phyloP scores from a whole-genome alignment of 371 early-diverging fungal species.

The Chytridium lagenaria region DNA sequence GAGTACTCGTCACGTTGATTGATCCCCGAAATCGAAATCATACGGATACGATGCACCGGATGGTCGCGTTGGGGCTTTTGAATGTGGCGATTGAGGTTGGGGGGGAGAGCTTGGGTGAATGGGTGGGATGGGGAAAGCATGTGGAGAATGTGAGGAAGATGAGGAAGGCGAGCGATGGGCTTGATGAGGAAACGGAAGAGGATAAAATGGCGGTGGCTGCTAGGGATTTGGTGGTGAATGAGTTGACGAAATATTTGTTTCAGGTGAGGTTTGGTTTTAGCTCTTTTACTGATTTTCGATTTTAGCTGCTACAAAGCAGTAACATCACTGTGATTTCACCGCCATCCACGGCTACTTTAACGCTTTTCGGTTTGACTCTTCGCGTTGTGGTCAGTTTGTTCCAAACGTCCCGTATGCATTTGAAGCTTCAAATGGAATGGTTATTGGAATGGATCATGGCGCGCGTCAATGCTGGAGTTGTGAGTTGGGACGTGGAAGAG shows the following conservation, averaged over 20 bases:
- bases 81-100: slow-evolving; percentile 84
- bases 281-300: slow-evolving; percentile 21
- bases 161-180: neutral
- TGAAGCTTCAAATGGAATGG: slow-evolving; percentile 80
- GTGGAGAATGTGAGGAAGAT: slow-evolving; percentile 23
- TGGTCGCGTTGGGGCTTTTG: slow-evolving; percentile 73
- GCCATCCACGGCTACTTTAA: slow-evolving; percentile 59
- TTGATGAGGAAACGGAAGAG: slow-evolving; percentile 36
- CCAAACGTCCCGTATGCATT: slow-evolving; percentile 68
- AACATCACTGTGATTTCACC: slow-evolving; percentile 51
- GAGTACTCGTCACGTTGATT: slow-evolving; percentile 86
- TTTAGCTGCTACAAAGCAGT: slow-evolving; percentile 47
- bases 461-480: slow-evolving; percentile 56
- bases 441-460: slow-evolving; percentile 80
- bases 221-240: slow-evolving; percentile 77
- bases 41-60: slow-evolving; percentile 88
- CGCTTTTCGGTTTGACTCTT: slow-evolving; percentile 66
- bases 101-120: slow-evolving; percentile 77
- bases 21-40: slow-evolving; percentile 91
- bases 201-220: slow-evolving; percentile 62
- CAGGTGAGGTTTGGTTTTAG: slow-evolving; percentile 59
- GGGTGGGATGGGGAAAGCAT: slow-evolving; percentile 46
- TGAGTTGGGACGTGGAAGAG: slow-evolving; percentile 56
- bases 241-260: slow-evolving; percentile 85
- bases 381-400: slow-evolving; percentile 76